A percentile compares a stretch with the other conserved stretches of the same genome.
Evolutionary conservation across 768 basidiomycete species (phyloP).

Genomic region (Dendrothele bispora): DNA sequence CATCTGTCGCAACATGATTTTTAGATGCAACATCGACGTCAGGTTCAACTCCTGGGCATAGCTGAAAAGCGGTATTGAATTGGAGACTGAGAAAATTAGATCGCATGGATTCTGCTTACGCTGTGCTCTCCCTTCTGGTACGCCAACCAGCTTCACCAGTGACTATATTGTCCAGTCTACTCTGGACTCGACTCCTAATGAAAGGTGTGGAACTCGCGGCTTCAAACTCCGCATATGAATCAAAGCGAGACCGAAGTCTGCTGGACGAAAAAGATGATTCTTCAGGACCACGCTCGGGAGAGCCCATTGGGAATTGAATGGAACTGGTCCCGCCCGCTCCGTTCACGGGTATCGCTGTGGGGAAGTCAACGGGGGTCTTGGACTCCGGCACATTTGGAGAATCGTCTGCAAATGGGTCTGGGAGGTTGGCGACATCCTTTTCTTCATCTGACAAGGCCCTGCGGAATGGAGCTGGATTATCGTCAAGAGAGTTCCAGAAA

Average conservation of each 20-base stretch:
- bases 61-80: conserved; percentile 38
- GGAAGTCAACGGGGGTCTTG: conserved; percentile 60
- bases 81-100: conserved; percentile 7
- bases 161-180: conserved; percentile 60
- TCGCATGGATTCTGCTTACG: conserved; percentile 50
- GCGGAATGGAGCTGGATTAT: conserved; percentile 74
- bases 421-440: conserved; percentile 50
- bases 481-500: conserved; percentile 44
- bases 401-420: conserved; percentile 40
- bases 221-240: conserved; percentile 74
- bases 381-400: conserved; percentile 42
- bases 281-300: conserved; percentile 66
- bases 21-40: conserved; percentile 86
- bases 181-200: conserved; percentile 82
- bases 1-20: conserved; percentile 90
- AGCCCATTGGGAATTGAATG: conserved; percentile 79
- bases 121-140: conserved; percentile 84
- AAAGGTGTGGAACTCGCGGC: conserved; percentile 74
- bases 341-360: conserved; percentile 50
- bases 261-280: conserved; percentile 54
- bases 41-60: conserved; percentile 83
- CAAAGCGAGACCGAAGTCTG: conserved; percentile 59
- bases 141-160: conserved; percentile 78
- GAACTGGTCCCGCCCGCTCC: conserved; percentile 60
- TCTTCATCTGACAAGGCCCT: conserved; percentile 77